Evolutionary conservation across 2,329 filamentous ascomycete genomes (phyloP), one percentile per base, ranked within the genome.

Genomic region (Colletotrichum sp.): DNA sequence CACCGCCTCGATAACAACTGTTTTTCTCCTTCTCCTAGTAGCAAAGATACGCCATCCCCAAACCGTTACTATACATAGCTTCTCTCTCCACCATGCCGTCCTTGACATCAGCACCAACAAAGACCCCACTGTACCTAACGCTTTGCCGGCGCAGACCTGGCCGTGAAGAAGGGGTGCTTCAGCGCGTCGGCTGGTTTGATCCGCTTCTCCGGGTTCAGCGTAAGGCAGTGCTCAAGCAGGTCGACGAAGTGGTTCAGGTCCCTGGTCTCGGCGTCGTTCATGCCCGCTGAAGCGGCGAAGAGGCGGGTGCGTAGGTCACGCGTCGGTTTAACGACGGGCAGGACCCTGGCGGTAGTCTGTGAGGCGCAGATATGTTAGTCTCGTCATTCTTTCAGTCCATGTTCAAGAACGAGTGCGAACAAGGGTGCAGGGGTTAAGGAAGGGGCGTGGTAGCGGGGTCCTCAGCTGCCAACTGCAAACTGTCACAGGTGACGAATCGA

Each of bases 141-240:
- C 76, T 76, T 79, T 36, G 73, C 66, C 36, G 72, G 76, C 55
- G 70, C 76, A 72, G 83, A 81, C 82, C 84, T 85, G 28, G 89
- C 86, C 30, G 86, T 87, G 80, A 99, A 95, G 85, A 99, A 99
- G 2, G 95, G 95, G 87, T 99, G 96, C 82, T 93, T 93, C 80
- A 99, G 87, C 65, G 97, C 97, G 81, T 99, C 96, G 16, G 90
- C 88, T 1, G 97, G 95, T 63, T 95, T 96, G 81, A 97, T 95
- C 78, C 97, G 92, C 88, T 98, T 98, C 83, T 98, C 96, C 1
- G 96, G 95, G 82, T 99, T 98, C 78, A 99, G 90, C 75, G 93
- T 92, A 78, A 99, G 88, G 83, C 96, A 99, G 71, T 94, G 93
- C 82, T 98, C 96, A 73, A 99, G 87, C 65, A 99, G 87, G 84